Conservation (phyloP, 768 basidiomycete species). For the Boletus pseudopeckii region DNA sequence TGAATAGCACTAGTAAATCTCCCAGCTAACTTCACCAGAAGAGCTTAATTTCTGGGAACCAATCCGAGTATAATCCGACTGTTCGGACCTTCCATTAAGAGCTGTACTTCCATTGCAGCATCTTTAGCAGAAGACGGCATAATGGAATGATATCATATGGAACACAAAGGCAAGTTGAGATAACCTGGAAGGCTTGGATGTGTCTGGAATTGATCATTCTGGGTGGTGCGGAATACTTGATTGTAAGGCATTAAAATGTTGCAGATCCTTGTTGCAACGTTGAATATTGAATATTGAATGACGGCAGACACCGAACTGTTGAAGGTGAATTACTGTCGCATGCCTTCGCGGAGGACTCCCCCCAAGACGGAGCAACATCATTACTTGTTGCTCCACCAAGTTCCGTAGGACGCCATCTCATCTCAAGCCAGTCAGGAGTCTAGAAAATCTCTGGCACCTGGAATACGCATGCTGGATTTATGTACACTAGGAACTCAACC, state of each 20-base stretch:
- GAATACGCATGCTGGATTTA: not conserved
- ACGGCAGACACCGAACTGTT: not conserved
- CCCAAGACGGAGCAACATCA: not conserved
- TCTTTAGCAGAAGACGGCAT: conserved; percentile 6
- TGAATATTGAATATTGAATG: not conserved
- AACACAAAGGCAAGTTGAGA: not conserved
- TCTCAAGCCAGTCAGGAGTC: not conserved
- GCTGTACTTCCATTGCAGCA: conserved; percentile 15
- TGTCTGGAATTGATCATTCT: not conserved
- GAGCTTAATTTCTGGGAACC: not conserved
- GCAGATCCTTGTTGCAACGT: not conserved
- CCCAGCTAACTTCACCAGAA: not conserved
- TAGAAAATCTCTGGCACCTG: not conserved
- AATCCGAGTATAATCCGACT: not conserved
- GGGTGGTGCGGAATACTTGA: not conserved
- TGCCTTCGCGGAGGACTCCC: not conserved
- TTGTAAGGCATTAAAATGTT: not conserved
- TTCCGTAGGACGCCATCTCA: not conserved
- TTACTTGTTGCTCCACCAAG: not conserved
- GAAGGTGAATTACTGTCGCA: not conserved
- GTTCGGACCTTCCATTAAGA: not conserved
- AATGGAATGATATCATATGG: conserved; percentile 2
- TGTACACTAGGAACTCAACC: not conserved
- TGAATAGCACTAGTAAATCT: conserved; percentile 3
- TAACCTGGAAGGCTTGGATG: not conserved